Evolutionary conservation across 2,329 filamentous ascomycete genomes (phyloP), one percentile per base, ranked within the genome.

Genomic region (Emydomyces testavorans): DNA sequence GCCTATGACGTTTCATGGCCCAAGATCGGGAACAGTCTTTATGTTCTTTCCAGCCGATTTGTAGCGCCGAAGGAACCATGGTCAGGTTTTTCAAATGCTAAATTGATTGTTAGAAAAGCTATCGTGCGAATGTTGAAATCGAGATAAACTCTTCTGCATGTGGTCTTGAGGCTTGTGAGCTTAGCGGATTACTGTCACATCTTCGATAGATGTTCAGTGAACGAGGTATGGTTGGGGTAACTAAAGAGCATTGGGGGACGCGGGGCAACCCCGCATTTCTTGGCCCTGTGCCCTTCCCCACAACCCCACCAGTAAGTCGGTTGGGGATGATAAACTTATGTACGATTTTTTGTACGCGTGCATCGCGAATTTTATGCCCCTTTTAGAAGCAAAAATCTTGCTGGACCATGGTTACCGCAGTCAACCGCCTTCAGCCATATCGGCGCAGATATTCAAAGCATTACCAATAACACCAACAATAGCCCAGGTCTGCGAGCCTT

Each of bases 401-500:
- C n/a, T 21, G 15, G 40, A 11, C 5, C n/a, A 31, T 6, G 4
- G n/a, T 21, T 10, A 4, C 36, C 7, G n/a, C n/a, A 20, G 3
- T 38, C 34, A 46, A 6, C 43, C 43, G 7, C 34, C 23, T 18
- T 44, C 26, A 8, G 41, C 32, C 35, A 50, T 20, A 48, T 71
- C 67, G 3, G 67, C 68, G 56, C 71, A 71, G 13, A 67, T 62
- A 56, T 71, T 67, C 37, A 71, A 56, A 47, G 67, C 69, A 8
- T 61, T 65, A 8, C 69, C 69, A 35, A 71, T 65, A 45, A 71
- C 56, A 45, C 71, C 69, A 37, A 66, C 65, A 50, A 71, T 71
- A 4, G 69, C 67, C 69, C 66, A 70, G 51, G 67, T 71, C 7
- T 69, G 70, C 50, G 70, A 69, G 4, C 68, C 68, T 46, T 64